Evolutionary conservation across 768 basidiomycete species (phyloP).

Genomic region (Clathrus columnatus): DNA sequence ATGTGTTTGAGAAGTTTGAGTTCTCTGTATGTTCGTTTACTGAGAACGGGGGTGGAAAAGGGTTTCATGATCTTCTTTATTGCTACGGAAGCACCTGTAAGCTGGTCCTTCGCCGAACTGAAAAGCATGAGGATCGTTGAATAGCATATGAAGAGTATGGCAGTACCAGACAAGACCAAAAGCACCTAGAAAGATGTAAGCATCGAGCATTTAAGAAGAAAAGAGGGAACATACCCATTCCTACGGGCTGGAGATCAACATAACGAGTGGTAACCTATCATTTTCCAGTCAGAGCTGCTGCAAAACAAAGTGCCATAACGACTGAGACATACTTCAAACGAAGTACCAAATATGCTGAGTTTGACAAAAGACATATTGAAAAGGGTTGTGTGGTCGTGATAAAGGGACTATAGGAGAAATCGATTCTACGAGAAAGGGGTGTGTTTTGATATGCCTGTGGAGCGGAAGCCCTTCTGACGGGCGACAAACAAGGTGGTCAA

Average conservation of each 20-base stretch:
- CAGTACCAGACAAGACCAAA: slow-evolving; percentile 97
- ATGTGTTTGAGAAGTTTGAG: slow-evolving; percentile 98
- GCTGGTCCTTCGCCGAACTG: slow-evolving; percentile 91
- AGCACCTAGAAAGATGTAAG: slow-evolving; percentile 47
- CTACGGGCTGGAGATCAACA: slow-evolving; percentile 98
- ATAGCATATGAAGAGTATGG: slow-evolving; percentile 11
- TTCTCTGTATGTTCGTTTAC: slow-evolving; percentile 95
- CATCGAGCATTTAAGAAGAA: not conserved
- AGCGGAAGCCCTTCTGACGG: no score
- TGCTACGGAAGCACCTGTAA: slow-evolving; percentile 88
- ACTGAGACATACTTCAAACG: slow-evolving; percentile 65
- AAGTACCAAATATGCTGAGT: slow-evolving; percentile 97
- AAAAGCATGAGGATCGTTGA: slow-evolving; percentile 3
- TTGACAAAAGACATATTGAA: slow-evolving; percentile 85
- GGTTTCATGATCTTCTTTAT: slow-evolving; percentile 99
- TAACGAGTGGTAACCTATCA: slow-evolving; percentile 91
- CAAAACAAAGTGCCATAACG: slow-evolving; percentile 9
- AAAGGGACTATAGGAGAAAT: not conserved
- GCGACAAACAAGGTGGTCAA: no score
- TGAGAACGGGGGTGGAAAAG: slow-evolving; percentile 96
- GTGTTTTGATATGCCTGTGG: not conserved
- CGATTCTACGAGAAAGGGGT: not conserved
- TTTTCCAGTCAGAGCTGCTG: not conserved
- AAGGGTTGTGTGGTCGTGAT: not conserved
- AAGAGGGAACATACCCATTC: slow-evolving; percentile 70